phyloP scores from a whole-genome alignment of 2,329 filamentous ascomycete genomes.

The Pseudocercospora musae region DNA sequence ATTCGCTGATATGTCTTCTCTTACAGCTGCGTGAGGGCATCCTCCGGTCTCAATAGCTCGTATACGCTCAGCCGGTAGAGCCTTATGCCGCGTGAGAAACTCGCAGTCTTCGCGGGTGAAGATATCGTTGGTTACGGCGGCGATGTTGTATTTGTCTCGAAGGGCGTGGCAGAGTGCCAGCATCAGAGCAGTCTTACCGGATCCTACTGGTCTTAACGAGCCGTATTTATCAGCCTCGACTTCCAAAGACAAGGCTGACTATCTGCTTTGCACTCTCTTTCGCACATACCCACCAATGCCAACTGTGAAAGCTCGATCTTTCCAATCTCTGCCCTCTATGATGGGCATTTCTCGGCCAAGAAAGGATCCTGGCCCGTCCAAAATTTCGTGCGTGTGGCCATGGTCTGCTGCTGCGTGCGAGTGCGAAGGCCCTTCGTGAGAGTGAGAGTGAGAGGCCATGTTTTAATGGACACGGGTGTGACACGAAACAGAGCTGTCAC shows the following conservation, averaged over 20 bases:
- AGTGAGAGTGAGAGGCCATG: conserved; percentile 41
- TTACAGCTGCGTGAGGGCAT: conserved; percentile 93
- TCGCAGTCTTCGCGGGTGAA: conserved; percentile 97
- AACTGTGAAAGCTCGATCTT: conserved; percentile 85
- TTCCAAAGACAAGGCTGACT: neutral
- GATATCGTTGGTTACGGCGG: conserved; percentile 97
- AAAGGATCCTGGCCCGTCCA: conserved; percentile 89
- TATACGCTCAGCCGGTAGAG: conserved; percentile 79
- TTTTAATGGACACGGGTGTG: neutral
- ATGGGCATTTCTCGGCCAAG: conserved; percentile 90
- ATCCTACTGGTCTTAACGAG: conserved; percentile 75
- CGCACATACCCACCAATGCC: conserved; percentile 86
- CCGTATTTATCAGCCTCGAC: neutral
- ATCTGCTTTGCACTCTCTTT: neutral
- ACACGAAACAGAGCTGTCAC: neutral
- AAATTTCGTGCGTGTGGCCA: conserved; percentile 93
- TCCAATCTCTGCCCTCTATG: conserved; percentile 81
- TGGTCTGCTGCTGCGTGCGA: conserved; percentile 60
- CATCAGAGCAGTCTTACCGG: conserved; percentile 97
- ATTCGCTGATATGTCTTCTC: conserved; percentile 94
- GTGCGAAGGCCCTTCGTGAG: conserved; percentile 46
- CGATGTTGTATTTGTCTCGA: conserved; percentile 76
- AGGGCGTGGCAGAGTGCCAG: conserved; percentile 84
- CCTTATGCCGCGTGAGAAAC: conserved; percentile 84
- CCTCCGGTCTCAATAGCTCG: conserved; percentile 96